Percentiles rank a stretch among this genome's conserved stretches.
phyloP scores from a whole-genome alignment of 2,329 filamentous ascomycete species.

The Stachybotrys chartarum region DNA sequence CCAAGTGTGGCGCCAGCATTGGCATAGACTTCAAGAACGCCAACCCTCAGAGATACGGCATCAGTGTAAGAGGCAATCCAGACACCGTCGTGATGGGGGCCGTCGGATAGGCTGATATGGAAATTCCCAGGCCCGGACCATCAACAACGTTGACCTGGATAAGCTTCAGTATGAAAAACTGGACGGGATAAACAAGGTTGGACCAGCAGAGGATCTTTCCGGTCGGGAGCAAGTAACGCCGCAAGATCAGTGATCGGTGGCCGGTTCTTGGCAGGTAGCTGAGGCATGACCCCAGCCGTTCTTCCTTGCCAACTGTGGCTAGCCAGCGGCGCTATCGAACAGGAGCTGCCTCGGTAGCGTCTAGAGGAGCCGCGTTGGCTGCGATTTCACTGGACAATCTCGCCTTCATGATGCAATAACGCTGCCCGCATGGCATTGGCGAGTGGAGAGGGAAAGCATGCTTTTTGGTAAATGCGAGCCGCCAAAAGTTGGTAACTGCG shows the following conservation, averaged over 20 bases:
- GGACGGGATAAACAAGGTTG: conserved; percentile 26
- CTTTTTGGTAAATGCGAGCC: not conserved
- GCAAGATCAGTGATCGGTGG: not conserved
- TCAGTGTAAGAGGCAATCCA: conserved; percentile 28
- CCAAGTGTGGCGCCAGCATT: conserved; percentile 37
- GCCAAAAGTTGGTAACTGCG: not conserved
- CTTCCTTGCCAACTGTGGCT: not conserved
- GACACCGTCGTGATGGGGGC: not conserved
- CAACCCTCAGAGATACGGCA: conserved; percentile 27
- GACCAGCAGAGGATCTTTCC: conserved; percentile 28
- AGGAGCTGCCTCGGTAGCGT: not conserved
- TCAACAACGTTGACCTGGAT: conserved; percentile 33
- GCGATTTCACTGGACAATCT: not conserved
- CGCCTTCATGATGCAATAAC: not conserved
- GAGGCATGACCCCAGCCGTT: not conserved
- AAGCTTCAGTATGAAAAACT: conserved; percentile 24
- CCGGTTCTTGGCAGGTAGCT: not conserved
- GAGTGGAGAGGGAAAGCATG: not conserved
- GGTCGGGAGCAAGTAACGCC: conserved; percentile 12
- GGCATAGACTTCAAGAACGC: conserved; percentile 34
- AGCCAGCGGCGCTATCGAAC: not conserved
- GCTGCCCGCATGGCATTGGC: not conserved
- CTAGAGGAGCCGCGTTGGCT: not conserved
- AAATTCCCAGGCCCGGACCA: conserved; percentile 26
- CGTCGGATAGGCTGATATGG: conserved; percentile 3